Evolutionary conservation across 805 yeast species (phyloP), one percentile per base, ranked within the genome.

Genomic region (Pichia nanzhaoensis): DNA sequence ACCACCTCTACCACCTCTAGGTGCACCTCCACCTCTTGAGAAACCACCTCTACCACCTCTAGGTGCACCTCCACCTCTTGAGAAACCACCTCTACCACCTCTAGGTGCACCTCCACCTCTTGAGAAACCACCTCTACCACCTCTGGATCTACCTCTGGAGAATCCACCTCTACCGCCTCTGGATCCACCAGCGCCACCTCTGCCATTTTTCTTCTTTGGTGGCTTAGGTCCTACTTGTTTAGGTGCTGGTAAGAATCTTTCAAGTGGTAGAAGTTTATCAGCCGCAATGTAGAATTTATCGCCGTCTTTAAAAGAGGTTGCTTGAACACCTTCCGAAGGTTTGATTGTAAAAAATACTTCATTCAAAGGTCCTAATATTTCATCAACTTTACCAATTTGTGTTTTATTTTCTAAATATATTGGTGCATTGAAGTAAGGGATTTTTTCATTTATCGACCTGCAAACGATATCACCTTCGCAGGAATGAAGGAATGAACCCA

Each of bases 361-460:
- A 64, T 93, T 93, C 64, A 93, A 70, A 39, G 99, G 98, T 42
- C 99, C 99, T 55, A 93, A 76, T 52, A 93, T 93, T 74, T 93
- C 99, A 65, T 93, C 99, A 48, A 93, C 95, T 67, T 93, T 93
- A 59, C 99, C 99, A 39, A 93, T 82, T 63, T 84, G 93, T 21
- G 95, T 84, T 69, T 93, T 93, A 75, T 93, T 91, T 66, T 93
- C 98, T 56, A 93, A 76, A 66, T 84, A 93, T 58, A 93, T 90
- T 64, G 99, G 99, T 22, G 99, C 99, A 70, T 93, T 93, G 78
- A 93, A 93, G 67, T 91, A 93, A 60, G 99, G 99, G 56, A 93
- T 75, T 73, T 91, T 91, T 47, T 88, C 80, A 66, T 93, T 93
- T 59, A 86, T 85, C 40, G 97, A 89, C 61, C 90, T 86, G 72